A percentile compares a stretch with the other conserved stretches of the same genome.
Evolutionary conservation across 2,329 filamentous ascomycete genomes (phyloP).

Genomic region (Chaetomium sp.): DNA sequence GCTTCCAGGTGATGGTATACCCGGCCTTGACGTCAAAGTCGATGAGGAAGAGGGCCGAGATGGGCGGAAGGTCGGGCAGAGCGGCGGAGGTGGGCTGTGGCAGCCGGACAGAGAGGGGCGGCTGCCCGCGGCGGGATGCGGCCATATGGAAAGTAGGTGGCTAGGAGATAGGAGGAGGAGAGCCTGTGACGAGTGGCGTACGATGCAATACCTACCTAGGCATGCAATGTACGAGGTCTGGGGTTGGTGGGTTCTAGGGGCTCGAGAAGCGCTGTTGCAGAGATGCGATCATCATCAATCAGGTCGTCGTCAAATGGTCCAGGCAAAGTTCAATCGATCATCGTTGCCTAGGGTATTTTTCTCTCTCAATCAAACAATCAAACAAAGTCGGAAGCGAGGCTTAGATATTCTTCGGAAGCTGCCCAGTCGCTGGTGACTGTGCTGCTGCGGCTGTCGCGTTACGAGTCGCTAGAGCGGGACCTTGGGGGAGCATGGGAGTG

Average conservation of each 20-base stretch:
- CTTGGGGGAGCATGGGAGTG: neutral
- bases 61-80: conserved; percentile 56
- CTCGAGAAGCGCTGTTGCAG: conserved; percentile 1
- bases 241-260: neutral
- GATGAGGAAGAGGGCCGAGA: conserved; percentile 84
- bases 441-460: conserved; percentile 13
- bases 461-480: neutral
- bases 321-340: neutral
- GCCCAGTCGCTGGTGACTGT: too few species aligned
- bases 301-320: neutral
- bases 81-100: conserved; percentile 40
- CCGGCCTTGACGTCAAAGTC: conserved; percentile 91
- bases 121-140: conserved; percentile 45
- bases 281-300: conserved; percentile 7
- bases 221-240: neutral
- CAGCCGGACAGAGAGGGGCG: conserved; percentile 46
- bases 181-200: neutral
- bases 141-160: conserved; percentile 29
- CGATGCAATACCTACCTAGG: too few species aligned
- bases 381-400: neutral
- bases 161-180: neutral
- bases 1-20: conserved; percentile 90
- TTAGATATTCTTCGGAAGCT: too few species aligned
- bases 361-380: neutral
- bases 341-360: neutral